phyloP scores from a whole-genome alignment of 1,139 yeast genomes.

The Hansenula anomala region DNA sequence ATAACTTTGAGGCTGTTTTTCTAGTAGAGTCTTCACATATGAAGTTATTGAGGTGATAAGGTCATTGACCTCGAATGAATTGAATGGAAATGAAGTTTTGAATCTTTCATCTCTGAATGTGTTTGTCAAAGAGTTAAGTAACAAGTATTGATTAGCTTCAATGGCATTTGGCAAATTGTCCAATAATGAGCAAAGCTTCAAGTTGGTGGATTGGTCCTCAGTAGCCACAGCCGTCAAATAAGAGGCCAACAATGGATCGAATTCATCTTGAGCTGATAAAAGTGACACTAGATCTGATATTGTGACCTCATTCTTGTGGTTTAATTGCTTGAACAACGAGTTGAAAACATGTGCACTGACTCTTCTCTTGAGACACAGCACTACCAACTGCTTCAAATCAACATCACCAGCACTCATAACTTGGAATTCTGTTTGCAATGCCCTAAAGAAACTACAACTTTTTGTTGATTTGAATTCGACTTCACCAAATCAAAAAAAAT shows the following conservation, averaged over 20 bases:
- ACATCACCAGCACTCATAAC: slow-evolving; percentile 1
- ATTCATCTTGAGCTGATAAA: slow-evolving; percentile 2
- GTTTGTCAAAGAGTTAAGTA: slow-evolving; percentile 11
- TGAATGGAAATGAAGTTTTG: slow-evolving; percentile 7
- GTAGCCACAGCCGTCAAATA: slow-evolving; percentile 11
- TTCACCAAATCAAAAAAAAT: too few relatives aligned
- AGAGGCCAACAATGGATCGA: slow-evolving; percentile 17
- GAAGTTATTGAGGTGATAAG: slow-evolving; percentile 5
- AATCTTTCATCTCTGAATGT: slow-evolving; percentile 9
- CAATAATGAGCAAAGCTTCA: slow-evolving; percentile 13
- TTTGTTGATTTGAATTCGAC: too few relatives aligned
- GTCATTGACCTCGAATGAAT: slow-evolving; percentile 11
- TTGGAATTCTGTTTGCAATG: too few relatives aligned
- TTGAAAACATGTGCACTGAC: slow-evolving; percentile 13
- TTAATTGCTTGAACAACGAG: slow-evolving; percentile 17
- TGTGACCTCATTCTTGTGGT: slow-evolving; percentile 16
- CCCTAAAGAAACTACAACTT: too few relatives aligned
- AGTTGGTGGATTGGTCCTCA: slow-evolving; percentile 9
- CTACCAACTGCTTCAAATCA: slow-evolving; percentile 6
- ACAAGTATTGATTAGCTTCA: slow-evolving; percentile 12
- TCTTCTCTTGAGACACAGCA: slow-evolving; percentile 13
- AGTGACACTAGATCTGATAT: slow-evolving; percentile 10
- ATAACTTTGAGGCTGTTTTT: background rate
- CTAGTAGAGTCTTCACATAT: slow-evolving; percentile 10
- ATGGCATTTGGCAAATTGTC: slow-evolving; percentile 6